Conservation (phyloP, 2,329 filamentous ascomycete species). For the Beauveria sp. region DNA sequence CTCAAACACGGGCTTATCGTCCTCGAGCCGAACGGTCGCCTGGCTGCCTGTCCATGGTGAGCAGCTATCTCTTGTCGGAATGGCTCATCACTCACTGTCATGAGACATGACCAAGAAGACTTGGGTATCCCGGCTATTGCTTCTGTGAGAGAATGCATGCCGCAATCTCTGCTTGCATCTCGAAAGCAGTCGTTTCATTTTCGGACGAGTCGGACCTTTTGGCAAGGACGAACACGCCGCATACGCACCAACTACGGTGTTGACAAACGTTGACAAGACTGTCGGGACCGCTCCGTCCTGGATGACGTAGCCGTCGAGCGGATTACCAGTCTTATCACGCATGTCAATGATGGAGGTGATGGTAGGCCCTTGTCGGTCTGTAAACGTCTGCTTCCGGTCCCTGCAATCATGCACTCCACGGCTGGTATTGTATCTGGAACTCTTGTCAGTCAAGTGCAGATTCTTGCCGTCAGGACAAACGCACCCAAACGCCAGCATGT, state of each 20-base stretch:
- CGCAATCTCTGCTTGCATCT: background rate
- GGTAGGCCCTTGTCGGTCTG: conserved; percentile 47
- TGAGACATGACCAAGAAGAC: conserved; percentile 62
- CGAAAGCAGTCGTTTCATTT: background rate
- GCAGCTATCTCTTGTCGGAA: background rate
- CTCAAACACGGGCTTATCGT: conserved; percentile 52
- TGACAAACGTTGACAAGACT: conserved; percentile 48
- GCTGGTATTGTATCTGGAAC: conserved; percentile 24
- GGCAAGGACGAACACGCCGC: background rate
- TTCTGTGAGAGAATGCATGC: conserved; percentile 28
- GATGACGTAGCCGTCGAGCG: conserved; percentile 55
- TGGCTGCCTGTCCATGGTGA: conserved; percentile 40
- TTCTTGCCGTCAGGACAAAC: conserved; percentile 12
- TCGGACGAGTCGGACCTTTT: background rate
- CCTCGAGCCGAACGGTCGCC: conserved; percentile 48
- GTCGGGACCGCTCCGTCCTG: conserved; percentile 56
- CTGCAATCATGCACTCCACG: background rate
- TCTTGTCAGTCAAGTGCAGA: background rate
- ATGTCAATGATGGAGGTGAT: conserved; percentile 58
- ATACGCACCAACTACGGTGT: conserved; percentile 44
- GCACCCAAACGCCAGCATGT: conserved; percentile 56
- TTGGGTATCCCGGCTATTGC: conserved; percentile 35
- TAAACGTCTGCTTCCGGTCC: conserved; percentile 29
- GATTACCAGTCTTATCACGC: conserved; percentile 39
- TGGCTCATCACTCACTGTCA: conserved; percentile 37